These are phyloP conservation scores for Psophocarpus tetragonolobus DNA, from an alignment of 306 rosid genomes.

Conservation along the genomic window DNA sequence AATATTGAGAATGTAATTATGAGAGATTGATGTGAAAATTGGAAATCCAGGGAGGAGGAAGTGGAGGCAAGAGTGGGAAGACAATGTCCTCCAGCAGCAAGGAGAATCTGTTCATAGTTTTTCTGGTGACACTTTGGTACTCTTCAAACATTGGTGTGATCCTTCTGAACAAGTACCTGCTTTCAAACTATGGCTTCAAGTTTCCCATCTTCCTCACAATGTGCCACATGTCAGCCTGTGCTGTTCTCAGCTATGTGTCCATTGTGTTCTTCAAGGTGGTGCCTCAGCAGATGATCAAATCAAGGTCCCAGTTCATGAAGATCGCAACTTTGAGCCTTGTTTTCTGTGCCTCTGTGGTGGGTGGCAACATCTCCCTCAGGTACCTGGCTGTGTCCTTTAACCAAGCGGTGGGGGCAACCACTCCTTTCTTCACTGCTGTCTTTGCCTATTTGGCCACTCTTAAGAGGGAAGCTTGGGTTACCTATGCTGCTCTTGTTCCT, in stretches of 20 bases:
- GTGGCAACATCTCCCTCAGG: slow-evolving; percentile 87
- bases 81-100: slow-evolving; percentile 49
- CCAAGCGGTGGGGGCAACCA: slow-evolving; percentile 98
- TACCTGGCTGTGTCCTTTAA: slow-evolving; percentile 94
- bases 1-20: background rate
- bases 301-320: slow-evolving; percentile 81
- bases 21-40: slow-evolving; percentile 34
- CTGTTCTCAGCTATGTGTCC: slow-evolving; percentile 88
- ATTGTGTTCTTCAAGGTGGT: slow-evolving; percentile 78
- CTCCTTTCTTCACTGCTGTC: slow-evolving; percentile 93
- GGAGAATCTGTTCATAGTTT: slow-evolving; percentile 58
- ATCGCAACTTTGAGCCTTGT: slow-evolving; percentile 82
- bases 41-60: slow-evolving; percentile 37
- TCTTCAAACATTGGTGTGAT: slow-evolving; percentile 94
- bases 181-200: slow-evolving; percentile 85
- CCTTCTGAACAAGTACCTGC: slow-evolving; percentile 85
- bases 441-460: slow-evolving; percentile 83
- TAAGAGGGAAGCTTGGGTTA: slow-evolving; percentile 95
- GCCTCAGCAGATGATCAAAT: slow-evolving; percentile 84
- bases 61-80: slow-evolving; percentile 36
- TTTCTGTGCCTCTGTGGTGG: slow-evolving; percentile 92
- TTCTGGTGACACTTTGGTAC: slow-evolving; percentile 77
- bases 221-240: slow-evolving; percentile 98
- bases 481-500: slow-evolving; percentile 94
- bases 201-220: slow-evolving; percentile 99